These are phyloP conservation scores for Solidago caesia DNA, from an alignment of 129 eudicot genomes.

Conservation along the genomic window DNA sequence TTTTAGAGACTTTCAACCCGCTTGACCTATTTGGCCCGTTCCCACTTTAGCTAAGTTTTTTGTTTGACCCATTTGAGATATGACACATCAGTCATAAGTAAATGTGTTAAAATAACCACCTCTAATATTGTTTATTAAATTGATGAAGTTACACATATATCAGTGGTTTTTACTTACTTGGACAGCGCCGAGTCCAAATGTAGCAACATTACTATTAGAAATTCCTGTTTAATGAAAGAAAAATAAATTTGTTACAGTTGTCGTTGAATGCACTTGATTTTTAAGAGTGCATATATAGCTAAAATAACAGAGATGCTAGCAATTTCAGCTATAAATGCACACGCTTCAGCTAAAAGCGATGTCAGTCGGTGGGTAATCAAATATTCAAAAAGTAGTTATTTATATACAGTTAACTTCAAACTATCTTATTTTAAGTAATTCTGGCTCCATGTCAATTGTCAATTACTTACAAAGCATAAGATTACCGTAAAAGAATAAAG, in stretches of 20 bases:
- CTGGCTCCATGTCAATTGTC: too few species aligned
- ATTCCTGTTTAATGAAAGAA: slow-evolving; percentile 55
- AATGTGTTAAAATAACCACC: neutral
- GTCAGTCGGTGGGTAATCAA: too few species aligned
- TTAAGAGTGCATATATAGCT: neutral
- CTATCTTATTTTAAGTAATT: too few species aligned
- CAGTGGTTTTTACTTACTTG: slow-evolving; percentile 50
- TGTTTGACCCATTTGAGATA: slow-evolving; percentile 9
- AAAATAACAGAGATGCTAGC: neutral
- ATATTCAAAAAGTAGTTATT: too few species aligned
- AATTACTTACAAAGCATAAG: too few species aligned
- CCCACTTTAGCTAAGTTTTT: neutral
- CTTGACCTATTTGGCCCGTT: neutral
- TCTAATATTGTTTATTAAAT: neutral
- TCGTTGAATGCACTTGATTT: slow-evolving; percentile 1
- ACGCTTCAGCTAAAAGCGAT: too few species aligned
- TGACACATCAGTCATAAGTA: neutral
- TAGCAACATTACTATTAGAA: slow-evolving; percentile 68
- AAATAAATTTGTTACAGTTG: neutral
- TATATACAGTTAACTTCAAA: too few species aligned
- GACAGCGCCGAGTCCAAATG: slow-evolving; percentile 77
- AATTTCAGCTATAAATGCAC: too few species aligned
- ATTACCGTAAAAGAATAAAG: too few species aligned
- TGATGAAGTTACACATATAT: neutral
- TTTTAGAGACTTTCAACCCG: neutral